phyloP scores from a whole-genome alignment of 1,139 yeast genomes.

The Hemisphaericaspora xylofermentans region DNA sequence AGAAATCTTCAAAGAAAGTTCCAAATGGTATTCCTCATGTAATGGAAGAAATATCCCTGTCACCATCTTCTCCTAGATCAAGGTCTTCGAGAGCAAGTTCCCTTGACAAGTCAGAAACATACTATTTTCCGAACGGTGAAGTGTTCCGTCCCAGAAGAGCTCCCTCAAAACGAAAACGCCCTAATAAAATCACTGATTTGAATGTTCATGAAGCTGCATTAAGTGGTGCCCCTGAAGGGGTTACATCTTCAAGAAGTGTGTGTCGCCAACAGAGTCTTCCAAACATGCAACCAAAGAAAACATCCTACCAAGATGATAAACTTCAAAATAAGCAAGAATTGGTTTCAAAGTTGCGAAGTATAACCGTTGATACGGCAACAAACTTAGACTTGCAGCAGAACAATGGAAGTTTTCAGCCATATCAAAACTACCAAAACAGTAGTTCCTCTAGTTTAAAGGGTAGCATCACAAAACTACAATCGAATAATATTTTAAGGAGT shows the following conservation, averaged over 20 bases:
- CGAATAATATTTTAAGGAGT: constrained; percentile 9
- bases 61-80: neutral
- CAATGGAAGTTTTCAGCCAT: constrained; percentile 8
- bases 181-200: constrained; percentile 23
- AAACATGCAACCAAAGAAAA: constrained; percentile 14
- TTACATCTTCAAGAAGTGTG: constrained; percentile 3
- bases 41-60: neutral
- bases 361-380: constrained; percentile 31
- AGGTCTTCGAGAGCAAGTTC: neutral
- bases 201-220: constrained; percentile 4
- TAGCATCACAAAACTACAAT: constrained; percentile 9
- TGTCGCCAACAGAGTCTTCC: constrained; percentile 13
- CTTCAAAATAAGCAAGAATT: constrained; percentile 21
- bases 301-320: constrained; percentile 24
- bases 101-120: constrained; percentile 13
- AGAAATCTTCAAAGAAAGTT: constrained; percentile 28
- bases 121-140: constrained; percentile 57
- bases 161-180: constrained; percentile 40
- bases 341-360: constrained; percentile 30
- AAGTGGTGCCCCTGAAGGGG: neutral
- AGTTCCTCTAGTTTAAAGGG: constrained; percentile 12
- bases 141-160: constrained; percentile 48
- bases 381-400: constrained; percentile 24
- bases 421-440: constrained; percentile 8
- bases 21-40: constrained; percentile 11